phyloP scores from a whole-genome alignment of 2,329 filamentous ascomycete genomes.

The Alternaria sp. region DNA sequence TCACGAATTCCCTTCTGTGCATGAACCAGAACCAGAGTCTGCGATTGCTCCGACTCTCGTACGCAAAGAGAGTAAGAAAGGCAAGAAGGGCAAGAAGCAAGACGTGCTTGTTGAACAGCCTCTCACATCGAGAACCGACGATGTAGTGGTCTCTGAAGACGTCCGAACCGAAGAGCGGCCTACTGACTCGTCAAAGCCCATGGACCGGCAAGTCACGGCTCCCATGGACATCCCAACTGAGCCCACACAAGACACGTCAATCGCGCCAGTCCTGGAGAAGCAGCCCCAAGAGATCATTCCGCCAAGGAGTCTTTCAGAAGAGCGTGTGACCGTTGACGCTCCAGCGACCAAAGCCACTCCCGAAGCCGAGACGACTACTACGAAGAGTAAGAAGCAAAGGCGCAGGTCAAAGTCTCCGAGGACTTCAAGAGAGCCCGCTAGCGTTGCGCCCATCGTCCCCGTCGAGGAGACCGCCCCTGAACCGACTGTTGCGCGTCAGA shows the following conservation, averaged over 20 bases:
- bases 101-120: neutral
- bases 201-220: neutral
- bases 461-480: neutral
- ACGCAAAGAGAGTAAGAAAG: conserved; percentile 38
- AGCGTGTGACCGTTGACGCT: neutral
- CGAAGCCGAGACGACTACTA: neutral
- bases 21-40: conserved; percentile 13
- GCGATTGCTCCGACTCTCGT: conserved; percentile 20
- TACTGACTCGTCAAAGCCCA: neutral
- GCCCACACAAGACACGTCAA: neutral
- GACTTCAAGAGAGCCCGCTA: conserved; percentile 4
- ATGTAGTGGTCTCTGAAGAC: conserved; percentile 1
- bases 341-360: conserved; percentile 5
- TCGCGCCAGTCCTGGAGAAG: neutral
- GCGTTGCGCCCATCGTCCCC: neutral
- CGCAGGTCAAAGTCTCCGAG: conserved; percentile 19
- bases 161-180: neutral
- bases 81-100: conserved; percentile 38
- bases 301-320: neutral
- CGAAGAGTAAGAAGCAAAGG: conserved; percentile 27
- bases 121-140: conserved; percentile 9
- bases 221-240: neutral
- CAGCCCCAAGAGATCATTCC: neutral
- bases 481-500: neutral
- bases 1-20: neutral